phyloP scores from a whole-genome alignment of 345 rosid genomes.

The Lenwebbia sp. region DNA sequence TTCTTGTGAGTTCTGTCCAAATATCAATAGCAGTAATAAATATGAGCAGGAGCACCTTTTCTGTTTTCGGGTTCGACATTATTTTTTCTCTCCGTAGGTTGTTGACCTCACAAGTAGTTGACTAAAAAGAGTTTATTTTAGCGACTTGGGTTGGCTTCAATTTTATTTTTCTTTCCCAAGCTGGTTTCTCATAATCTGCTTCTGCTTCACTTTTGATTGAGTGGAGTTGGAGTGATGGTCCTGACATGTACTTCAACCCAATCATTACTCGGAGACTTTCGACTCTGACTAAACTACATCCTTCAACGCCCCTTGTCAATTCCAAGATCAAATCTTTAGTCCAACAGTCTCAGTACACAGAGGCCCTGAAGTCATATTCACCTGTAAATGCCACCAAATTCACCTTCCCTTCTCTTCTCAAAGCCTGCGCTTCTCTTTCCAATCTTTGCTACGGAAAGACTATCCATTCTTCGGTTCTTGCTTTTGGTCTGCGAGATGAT shows the following conservation, averaged over 20 bases:
- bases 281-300: neutral
- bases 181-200: neutral
- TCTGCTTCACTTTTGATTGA: neutral
- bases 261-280: constrained; percentile 13
- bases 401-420: constrained; percentile 61
- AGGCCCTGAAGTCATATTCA: constrained; percentile 44
- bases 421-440: constrained; percentile 42
- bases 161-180: neutral
- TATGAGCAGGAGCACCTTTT: neutral
- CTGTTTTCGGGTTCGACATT: neutral
- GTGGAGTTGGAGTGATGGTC: neutral
- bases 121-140: neutral
- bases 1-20: neutral
- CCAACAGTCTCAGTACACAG: constrained; percentile 22
- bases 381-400: constrained; percentile 27
- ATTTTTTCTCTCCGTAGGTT: neutral
- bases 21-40: neutral
- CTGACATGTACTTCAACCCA: constrained; percentile 8
- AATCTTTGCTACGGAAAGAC: constrained; percentile 37
- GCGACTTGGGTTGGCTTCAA: neutral
- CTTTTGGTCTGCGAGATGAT: constrained; percentile 35
- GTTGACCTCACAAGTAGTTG: neutral
- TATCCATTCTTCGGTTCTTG: constrained; percentile 38
- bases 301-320: constrained; percentile 8
- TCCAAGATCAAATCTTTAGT: constrained; percentile 34